Evolutionary conservation across 1,284 basidiomycete genomes (phyloP), one percentile per base, ranked within the genome.

Genomic region (Ceratobasidium sp.): DNA sequence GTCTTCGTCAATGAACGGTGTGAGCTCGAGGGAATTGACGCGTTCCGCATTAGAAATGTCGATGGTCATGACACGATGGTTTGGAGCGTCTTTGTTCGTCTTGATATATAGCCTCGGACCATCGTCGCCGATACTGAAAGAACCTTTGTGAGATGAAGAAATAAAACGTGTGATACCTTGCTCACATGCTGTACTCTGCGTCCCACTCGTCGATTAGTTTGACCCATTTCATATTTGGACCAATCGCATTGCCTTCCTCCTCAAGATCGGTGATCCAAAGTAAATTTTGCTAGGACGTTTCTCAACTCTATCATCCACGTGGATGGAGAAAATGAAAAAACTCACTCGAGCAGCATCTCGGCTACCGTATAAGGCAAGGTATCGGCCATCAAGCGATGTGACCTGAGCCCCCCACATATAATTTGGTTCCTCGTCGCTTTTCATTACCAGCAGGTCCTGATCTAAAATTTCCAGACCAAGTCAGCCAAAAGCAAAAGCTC

Each of bases 1-100:
- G 80, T 91, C 87, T 81, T 96, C 93, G 0, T 92, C 87, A 47
- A 96, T 90, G 75, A 94, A 84, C 69, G 93, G 91, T 66, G 84
- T 83, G 80, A 88, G 86, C 1, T 24, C 31, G 7, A 50, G 36
- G 6, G 11, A 24, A 19, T 9, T 33, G 3, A 62, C 57, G 9
- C 59, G 81, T 75, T 85, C 83, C n/a, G 85, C 84, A 67, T 89
- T 85, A 24, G 86, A 84, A 44, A 93, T 81, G 78, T 94, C 91
- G 64, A 92, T 84, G 1, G 89, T 89, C 78, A 93, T 86, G 53
- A 93, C 80, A 79, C 91, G 92, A 81, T 91, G 85, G 77, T 88
- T 86, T 1, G 90, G 88, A 4, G 92, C 92, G 77, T 89, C 83
- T 73, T 87, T 83, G 81, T 93, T 92, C 2, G 92, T 93, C 69